These are phyloP conservation scores for Ophiostoma triangulosporum DNA, from an alignment of 2,329 filamentous ascomycete genomes.

Conservation along the genomic window DNA sequence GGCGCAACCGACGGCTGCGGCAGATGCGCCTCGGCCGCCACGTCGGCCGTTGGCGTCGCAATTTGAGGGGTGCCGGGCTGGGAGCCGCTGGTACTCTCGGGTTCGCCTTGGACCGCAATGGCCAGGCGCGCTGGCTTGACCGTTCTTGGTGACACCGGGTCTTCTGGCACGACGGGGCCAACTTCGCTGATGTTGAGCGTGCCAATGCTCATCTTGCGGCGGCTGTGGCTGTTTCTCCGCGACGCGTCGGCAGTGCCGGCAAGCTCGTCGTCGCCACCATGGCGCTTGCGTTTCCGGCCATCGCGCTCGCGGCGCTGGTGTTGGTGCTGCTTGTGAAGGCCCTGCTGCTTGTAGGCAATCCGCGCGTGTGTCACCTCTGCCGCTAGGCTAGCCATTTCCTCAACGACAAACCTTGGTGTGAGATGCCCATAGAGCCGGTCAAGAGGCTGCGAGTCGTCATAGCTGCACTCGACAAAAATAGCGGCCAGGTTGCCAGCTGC, in stretches of 20 bases:
- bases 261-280: constrained; percentile 21
- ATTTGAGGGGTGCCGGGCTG: constrained; percentile 26
- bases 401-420: constrained; percentile 66
- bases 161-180: constrained; percentile 21
- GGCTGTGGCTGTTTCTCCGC: constrained; percentile 9
- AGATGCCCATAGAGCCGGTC: constrained; percentile 79
- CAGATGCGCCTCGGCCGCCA: constrained; percentile 16
- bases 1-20: not conserved
- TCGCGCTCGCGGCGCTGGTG: constrained; percentile 16
- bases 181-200: not conserved
- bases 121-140: constrained; percentile 18
- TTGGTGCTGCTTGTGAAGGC: not conserved
- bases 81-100: not conserved
- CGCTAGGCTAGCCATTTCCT: constrained; percentile 63
- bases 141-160: constrained; percentile 40
- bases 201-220: constrained; percentile 6
- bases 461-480: constrained; percentile 94
- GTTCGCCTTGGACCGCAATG: constrained; percentile 8
- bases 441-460: constrained; percentile 65
- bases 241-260: constrained; percentile 5
- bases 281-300: constrained; percentile 53
- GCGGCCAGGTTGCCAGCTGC: constrained; percentile 56
- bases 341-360: constrained; percentile 14
- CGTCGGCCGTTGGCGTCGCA: constrained; percentile 33
- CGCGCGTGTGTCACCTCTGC: constrained; percentile 49